Conservation (phyloP, 768 basidiomycete species). For the Fomitopsis pulvina region DNA sequence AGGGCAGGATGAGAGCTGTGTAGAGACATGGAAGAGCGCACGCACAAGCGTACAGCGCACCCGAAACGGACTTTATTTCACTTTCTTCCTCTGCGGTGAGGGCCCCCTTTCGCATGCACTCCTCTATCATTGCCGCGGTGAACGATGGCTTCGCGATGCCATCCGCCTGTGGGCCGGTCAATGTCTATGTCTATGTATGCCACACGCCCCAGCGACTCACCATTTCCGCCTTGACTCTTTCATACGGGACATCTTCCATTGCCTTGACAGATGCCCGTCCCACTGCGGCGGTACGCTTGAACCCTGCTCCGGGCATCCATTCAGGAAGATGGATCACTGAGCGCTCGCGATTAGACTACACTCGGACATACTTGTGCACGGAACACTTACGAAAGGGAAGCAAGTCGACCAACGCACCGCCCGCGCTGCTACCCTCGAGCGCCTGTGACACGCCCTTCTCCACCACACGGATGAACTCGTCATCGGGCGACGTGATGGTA, state of each 20-base stretch:
- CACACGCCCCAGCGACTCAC: conserved; percentile 3
- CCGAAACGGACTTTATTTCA: conserved; percentile 17
- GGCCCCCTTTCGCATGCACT: conserved; percentile 4
- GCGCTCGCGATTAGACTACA: background rate
- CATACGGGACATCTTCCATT: conserved; percentile 14
- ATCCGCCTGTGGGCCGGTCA: conserved; percentile 5
- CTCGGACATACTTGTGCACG: background rate
- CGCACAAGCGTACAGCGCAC: conserved; percentile 17
- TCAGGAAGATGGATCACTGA: conserved; percentile 44
- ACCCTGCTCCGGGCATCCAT: conserved; percentile 60
- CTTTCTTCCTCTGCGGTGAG: conserved; percentile 14
- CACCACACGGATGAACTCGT: conserved; percentile 23
- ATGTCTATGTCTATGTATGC: background rate
- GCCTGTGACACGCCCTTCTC: conserved; percentile 20
- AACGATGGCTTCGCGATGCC: conserved; percentile 18
- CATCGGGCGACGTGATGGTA: conserved; percentile 20
- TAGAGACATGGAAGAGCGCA: background rate
- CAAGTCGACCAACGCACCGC: conserved; percentile 27
- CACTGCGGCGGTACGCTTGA: conserved; percentile 17
- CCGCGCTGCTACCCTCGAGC: conserved; percentile 18
- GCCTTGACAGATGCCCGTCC: conserved; percentile 1
- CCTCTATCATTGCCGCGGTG: conserved; percentile 13
- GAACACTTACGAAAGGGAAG: conserved; percentile 23
- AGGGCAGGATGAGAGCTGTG: background rate
- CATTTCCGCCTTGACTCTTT: conserved; percentile 13